Evolutionary conservation across 2,329 filamentous ascomycete species (phyloP), one percentile per base, ranked within the genome.

Genomic region (Westerdykella sp.): DNA sequence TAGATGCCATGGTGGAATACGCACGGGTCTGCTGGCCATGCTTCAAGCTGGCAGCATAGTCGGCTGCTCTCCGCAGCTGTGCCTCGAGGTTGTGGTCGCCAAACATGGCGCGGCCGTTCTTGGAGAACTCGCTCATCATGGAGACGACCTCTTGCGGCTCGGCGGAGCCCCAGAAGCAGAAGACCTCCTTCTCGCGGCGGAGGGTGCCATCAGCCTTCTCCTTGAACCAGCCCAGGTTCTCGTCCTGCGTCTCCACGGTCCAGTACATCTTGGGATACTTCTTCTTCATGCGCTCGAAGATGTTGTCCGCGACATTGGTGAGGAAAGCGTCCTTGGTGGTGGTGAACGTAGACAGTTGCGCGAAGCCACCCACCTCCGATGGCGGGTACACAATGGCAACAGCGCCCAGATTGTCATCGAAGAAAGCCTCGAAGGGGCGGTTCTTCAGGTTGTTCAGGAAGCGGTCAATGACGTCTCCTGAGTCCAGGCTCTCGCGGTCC

Each of bases 211-310:
- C 89, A 9, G 91, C 85, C 76, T 95, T 95, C 69, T 95, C 90
- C 55, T 95, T 94, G 75, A 97, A 96, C 93, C 91, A 97, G 10
- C 88, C 90, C 57, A 97, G 75, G 67, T 97, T 96, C 77, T 97
- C 91, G 58, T 97, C 90, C 55, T 94, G 85, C 61, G 90, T 85
- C 72, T 87, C 91, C 47, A 96, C 91, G n/a, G 89, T 95, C 91
- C 90, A 98, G 51, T 88, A 85, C 52, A 97, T 77, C 71, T 85
- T 88, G 43, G 89, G 83, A 67, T 90, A 85, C 62, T 96, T 91
- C 69, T 95, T 94, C 76, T 91, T 94, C 66, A 97, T 86, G 49
- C 86, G 85, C 51, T 85, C 81, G 67, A 97, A 95, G 45, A 97
- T 86, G 61, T 97, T 96, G 67, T 97, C 93, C 23, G 90, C 87